Evolutionary conservation across 2,329 filamentous ascomycete species (phyloP).

Genomic region (Apiospora aurea): DNA sequence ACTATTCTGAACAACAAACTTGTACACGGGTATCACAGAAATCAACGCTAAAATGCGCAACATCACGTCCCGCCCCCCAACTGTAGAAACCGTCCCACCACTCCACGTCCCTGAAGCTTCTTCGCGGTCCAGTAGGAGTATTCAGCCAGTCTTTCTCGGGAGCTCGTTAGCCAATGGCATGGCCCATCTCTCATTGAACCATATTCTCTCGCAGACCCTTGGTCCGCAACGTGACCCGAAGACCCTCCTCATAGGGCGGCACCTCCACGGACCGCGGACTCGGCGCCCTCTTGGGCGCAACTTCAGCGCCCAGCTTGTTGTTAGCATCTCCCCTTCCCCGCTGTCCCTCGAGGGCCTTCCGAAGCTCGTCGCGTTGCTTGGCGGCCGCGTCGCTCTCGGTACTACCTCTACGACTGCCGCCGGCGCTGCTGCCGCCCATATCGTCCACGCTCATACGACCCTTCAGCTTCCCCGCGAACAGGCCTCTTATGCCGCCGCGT

Average conservation of each 20-base stretch:
- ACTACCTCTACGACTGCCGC: constrained; percentile 43
- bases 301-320: constrained; percentile 27
- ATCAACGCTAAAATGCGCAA: constrained; percentile 20
- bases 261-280: constrained; percentile 39
- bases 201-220: constrained; percentile 63
- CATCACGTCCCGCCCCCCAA: neutral
- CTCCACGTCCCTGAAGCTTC: neutral
- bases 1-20: neutral
- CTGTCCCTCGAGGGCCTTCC: constrained; percentile 44
- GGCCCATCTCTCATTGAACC: neutral
- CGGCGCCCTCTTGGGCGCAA: neutral
- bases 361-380: constrained; percentile 52
- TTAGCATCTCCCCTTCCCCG: constrained; percentile 29
- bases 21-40: constrained; percentile 21
- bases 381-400: constrained; percentile 41
- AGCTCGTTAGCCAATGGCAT: no score
- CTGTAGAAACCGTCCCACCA: neutral
- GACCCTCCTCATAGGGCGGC: constrained; percentile 53
- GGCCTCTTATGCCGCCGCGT: constrained; percentile 64
- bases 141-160: no score
- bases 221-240: constrained; percentile 58
- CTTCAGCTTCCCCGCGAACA: constrained; percentile 59
- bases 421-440: constrained; percentile 43
- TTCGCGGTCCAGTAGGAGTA: neutral
- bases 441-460: constrained; percentile 44